These are phyloP conservation scores for Fusarium fujikuroi DNA, from an alignment of 2,329 filamentous ascomycete genomes.

Conservation along the genomic window DNA sequence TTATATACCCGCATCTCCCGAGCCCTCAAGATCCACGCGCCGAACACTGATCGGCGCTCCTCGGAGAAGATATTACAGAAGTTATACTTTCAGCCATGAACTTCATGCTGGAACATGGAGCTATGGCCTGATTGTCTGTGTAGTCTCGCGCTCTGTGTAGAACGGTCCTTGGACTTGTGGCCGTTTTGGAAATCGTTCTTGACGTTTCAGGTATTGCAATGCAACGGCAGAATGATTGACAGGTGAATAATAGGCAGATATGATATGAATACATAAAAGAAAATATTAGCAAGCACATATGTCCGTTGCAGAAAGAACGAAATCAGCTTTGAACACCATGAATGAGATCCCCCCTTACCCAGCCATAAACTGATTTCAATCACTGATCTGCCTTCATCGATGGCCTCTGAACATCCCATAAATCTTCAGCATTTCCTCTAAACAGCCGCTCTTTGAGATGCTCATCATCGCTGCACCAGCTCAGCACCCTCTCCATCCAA, in stretches of 20 bases:
- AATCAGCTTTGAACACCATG: neutral
- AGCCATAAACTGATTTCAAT: neutral
- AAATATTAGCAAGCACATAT: neutral
- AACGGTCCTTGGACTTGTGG: neutral
- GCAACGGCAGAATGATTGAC: neutral
- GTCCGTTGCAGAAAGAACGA: neutral
- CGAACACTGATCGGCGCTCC: neutral
- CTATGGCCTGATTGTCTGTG: neutral
- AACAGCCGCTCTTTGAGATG: conserved; percentile 62
- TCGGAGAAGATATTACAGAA: neutral
- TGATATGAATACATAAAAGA: neutral
- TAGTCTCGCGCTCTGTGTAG: neutral
- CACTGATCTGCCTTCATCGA: neutral
- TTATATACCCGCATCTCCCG: no score
- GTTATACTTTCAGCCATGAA: neutral
- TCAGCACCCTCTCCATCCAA: conserved; percentile 60
- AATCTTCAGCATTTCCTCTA: conserved; percentile 63
- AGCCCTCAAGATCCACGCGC: neutral
- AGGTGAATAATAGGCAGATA: neutral
- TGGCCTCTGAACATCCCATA: conserved; percentile 50
- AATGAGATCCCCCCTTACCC: neutral
- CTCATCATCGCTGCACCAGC: conserved; percentile 61
- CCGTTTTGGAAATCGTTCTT: neutral
- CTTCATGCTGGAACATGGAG: conserved; percentile 1
- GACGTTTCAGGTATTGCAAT: neutral